Evolutionary conservation across 1,284 basidiomycete species (phyloP).

Genomic region (Xanthoconium separans): DNA sequence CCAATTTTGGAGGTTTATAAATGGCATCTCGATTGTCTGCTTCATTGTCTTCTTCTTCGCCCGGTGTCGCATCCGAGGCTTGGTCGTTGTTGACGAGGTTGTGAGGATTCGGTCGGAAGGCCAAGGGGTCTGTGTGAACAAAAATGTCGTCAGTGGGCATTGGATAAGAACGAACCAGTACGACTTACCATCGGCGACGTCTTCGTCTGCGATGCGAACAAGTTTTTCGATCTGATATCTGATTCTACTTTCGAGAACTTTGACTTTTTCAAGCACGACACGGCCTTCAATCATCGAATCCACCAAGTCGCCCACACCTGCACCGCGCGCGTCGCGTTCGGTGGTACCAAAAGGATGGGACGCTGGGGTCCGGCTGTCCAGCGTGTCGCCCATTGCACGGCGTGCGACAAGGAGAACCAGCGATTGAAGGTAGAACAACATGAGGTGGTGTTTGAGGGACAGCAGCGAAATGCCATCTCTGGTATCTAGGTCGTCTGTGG

Average conservation of each 20-base stretch:
- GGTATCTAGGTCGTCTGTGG: constrained; percentile 54
- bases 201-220: constrained; percentile 68
- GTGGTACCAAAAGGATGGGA: constrained; percentile 49
- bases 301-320: constrained; percentile 61
- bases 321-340: constrained; percentile 55
- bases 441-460: constrained; percentile 82
- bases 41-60: constrained; percentile 32
- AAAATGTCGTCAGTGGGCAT: constrained; percentile 1
- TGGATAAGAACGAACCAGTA: not conserved
- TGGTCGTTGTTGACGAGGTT: constrained; percentile 51
- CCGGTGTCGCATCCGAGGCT: constrained; percentile 34
- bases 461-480: constrained; percentile 88
- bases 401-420: constrained; percentile 76
- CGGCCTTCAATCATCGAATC: constrained; percentile 74
- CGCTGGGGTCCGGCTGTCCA: constrained; percentile 52
- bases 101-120: constrained; percentile 88
- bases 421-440: constrained; percentile 88
- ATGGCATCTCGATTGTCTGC: constrained; percentile 42
- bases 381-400: constrained; percentile 61
- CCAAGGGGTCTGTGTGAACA: constrained; percentile 63
- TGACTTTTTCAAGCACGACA: constrained; percentile 77
- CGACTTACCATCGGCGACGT: constrained; percentile 63
- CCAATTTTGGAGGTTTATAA: constrained; percentile 83
- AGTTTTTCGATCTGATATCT: constrained; percentile 96
- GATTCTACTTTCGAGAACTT: constrained; percentile 81